Evolutionary conservation across 805 yeast species (phyloP).

Genomic region (Ascoidea asiatica): DNA sequence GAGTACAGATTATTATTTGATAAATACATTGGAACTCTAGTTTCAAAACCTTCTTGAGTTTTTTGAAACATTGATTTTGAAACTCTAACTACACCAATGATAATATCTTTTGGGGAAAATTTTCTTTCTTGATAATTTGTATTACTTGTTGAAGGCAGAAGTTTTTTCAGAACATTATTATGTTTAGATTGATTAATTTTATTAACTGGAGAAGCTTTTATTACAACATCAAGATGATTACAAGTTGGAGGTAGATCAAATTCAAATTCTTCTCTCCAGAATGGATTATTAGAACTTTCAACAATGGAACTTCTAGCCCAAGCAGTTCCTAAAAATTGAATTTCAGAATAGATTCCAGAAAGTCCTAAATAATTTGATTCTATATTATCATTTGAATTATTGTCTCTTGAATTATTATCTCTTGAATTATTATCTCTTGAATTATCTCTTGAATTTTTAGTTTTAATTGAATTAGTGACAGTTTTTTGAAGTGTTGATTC

Average conservation of each 20-base stretch:
- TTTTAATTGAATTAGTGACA: constrained; percentile 4
- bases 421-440: constrained; percentile 1
- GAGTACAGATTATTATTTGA: too few relatives aligned
- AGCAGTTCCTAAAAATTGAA: constrained; percentile 55
- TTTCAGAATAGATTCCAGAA: constrained; percentile 44
- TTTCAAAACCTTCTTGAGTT: constrained; percentile 13
- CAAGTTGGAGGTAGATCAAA: constrained; percentile 34
- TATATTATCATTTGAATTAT: neutral
- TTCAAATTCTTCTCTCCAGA: constrained; percentile 72
- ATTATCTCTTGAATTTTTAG: constrained; percentile 1
- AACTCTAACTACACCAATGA: constrained; percentile 15
- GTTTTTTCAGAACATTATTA: too few relatives aligned
- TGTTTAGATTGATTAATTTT: too few relatives aligned
- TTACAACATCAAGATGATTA: constrained; percentile 13
- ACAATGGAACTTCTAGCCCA: constrained; percentile 73
- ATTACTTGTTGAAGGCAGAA: too few relatives aligned
- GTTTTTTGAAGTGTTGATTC: neutral
- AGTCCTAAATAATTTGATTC: neutral
- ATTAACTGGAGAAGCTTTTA: neutral
- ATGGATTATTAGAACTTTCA: constrained; percentile 36
- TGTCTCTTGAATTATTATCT: neutral
- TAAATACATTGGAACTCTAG: constrained; percentile 27
- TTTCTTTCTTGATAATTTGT: neutral
- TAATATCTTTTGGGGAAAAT: constrained; percentile 20
- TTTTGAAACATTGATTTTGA: constrained; percentile 12